Evolutionary conservation across 148 eudicot species (phyloP).

Genomic region (Hydrangea macrophylla): DNA sequence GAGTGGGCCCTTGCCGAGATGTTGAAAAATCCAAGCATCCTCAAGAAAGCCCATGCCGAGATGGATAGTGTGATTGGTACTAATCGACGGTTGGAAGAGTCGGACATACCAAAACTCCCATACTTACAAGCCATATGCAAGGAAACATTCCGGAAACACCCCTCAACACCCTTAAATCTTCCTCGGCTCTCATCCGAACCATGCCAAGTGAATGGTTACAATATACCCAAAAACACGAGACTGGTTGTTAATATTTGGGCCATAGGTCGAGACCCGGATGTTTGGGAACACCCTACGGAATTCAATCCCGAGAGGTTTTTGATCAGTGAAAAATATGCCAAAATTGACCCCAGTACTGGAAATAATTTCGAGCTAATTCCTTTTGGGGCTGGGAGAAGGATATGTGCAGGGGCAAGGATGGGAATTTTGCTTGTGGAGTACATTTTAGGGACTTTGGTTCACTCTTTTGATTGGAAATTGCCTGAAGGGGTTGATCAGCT

Average conservation of each 20-base stretch:
- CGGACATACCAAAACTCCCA: conserved; percentile 33
- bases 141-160: conserved; percentile 37
- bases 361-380: conserved; percentile 35
- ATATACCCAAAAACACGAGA: conserved; percentile 30
- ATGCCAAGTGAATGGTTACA: conserved; percentile 28
- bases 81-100: conserved; percentile 25
- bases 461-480: conserved; percentile 39
- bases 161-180: conserved; percentile 31
- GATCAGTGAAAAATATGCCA: neutral
- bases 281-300: conserved; percentile 31
- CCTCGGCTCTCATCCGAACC: conserved; percentile 18
- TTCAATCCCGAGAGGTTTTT: conserved; percentile 40
- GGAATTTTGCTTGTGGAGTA: conserved; percentile 29
- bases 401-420: conserved; percentile 37
- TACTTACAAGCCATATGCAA: conserved; percentile 36
- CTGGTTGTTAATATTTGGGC: conserved; percentile 40
- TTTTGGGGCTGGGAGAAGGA: conserved; percentile 44
- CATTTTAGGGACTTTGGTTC: conserved; percentile 33
- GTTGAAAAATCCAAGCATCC: conserved; percentile 22
- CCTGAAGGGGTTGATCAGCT: conserved; percentile 9
- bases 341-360: conserved; percentile 26
- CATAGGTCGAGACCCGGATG: conserved; percentile 29
- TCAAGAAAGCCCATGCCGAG: conserved; percentile 23
- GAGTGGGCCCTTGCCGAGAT: conserved; percentile 45
- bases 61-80: conserved; percentile 23